A percentile compares a stretch with the other conserved stretches of the same genome.
phyloP scores from a whole-genome alignment of 1,139 yeast species.

The Sugiyamaella japonica region DNA sequence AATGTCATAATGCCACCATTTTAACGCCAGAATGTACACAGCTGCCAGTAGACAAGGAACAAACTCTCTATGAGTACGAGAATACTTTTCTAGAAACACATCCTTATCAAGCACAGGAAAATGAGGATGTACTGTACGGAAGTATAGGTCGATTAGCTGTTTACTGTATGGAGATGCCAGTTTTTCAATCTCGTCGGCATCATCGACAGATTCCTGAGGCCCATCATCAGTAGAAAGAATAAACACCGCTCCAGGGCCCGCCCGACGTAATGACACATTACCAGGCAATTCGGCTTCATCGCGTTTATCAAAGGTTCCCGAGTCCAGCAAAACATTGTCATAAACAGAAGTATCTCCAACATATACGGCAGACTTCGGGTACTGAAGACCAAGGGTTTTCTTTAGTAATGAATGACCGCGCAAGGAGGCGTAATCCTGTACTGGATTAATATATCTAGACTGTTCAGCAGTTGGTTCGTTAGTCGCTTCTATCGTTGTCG shows the following conservation, averaged over 20 bases:
- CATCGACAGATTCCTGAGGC: conserved; percentile 33
- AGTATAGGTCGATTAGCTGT: conserved; percentile 44
- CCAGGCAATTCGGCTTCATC: conserved; percentile 40
- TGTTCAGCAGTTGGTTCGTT: conserved; percentile 15
- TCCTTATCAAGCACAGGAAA: conserved; percentile 47
- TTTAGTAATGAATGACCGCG: conserved; percentile 44
- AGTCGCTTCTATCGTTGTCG: not conserved
- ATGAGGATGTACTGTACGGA: conserved; percentile 46
- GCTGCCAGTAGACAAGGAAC: conserved; percentile 49
- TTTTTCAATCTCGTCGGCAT: conserved; percentile 44
- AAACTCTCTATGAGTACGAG: conserved; percentile 49
- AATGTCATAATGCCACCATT: conserved; percentile 46
- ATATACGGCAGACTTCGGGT: conserved; percentile 43
- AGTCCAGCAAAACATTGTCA: conserved; percentile 39
- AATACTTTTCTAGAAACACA: conserved; percentile 48
- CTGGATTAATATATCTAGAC: conserved; percentile 31
- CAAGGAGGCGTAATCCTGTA: conserved; percentile 42
- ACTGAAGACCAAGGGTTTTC: conserved; percentile 43
- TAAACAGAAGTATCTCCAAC: conserved; percentile 43
- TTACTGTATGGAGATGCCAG: conserved; percentile 47
- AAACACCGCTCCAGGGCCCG: conserved; percentile 40
- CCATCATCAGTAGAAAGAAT: conserved; percentile 39
- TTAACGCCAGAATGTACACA: conserved; percentile 47
- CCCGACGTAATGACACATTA: conserved; percentile 40
- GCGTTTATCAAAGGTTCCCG: conserved; percentile 36